Base-by-base conservation (phyloP, 1,139 yeast species). In the Candida sp. region DNA sequence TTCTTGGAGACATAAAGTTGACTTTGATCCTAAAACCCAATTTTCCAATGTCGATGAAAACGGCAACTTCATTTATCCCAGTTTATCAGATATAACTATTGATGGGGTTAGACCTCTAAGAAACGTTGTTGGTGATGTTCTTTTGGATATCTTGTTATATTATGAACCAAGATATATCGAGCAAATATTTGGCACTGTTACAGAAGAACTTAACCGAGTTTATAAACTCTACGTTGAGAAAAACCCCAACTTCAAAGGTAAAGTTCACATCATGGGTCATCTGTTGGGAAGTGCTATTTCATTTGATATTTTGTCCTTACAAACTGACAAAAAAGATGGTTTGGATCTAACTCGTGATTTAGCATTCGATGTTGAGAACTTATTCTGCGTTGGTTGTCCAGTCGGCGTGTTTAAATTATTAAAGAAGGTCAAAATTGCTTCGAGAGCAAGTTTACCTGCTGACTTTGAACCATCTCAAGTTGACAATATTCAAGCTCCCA, bases 231-330 rank as follows among this genome's bases (percentile, higher is more conserved):
- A 82, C 59, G 65, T 71, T 48, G 70, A 79, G 45, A 69, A 79
- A 45, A 85, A 91, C 54, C 96, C 97, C 0, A 66, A 75, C 15
- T 90, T 89, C 62, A 71, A 79, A 21, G 97, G 97, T 0, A 79
- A 82, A 47, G 83, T 90, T 0, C 90, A 91, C 54, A 61, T 93
- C 2, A 70, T 93, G 55, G 98, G 97, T 1, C 99, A 93, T 61
- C 90, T 97, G 0, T 66, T 93, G 23, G 99, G 99, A 0, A 85
- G 96, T 15, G 84, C 93, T 1, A 88, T 93, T 43, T 77, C 86
- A 1, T 81, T 88, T 52, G 99, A 93, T 60, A 71, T 93, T 33
- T 62, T 90, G 34, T 71, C 87, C 2, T 60, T 70, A 27, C 95
- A 86, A 57, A 80, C 82, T 1, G 60, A 63, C 38, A 46, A 55